Conservation (phyloP, 2,329 filamentous ascomycete genomes). For the Cryphonectria nitschkei region DNA sequence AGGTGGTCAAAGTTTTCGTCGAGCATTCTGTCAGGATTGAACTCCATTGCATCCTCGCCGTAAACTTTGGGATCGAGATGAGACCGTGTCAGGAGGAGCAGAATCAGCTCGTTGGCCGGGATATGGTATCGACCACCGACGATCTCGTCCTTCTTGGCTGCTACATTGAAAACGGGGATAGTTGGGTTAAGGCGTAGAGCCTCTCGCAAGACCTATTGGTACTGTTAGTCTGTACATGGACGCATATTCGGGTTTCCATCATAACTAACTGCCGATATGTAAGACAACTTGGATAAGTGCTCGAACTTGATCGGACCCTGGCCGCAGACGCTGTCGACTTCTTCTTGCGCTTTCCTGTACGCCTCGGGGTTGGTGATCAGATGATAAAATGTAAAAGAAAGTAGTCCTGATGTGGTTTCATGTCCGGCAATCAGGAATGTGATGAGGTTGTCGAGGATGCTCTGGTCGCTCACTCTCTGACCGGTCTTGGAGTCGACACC, state of each 20-base stretch:
- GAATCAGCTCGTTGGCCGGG: conserved; percentile 23
- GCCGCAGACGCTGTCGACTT: conserved; percentile 30
- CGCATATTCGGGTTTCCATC: background rate
- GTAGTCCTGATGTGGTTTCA: conserved; percentile 29
- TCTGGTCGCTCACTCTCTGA: conserved; percentile 30
- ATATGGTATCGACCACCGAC: background rate
- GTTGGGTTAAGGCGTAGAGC: background rate
- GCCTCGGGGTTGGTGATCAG: conserved; percentile 29
- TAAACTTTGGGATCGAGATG: conserved; percentile 29
- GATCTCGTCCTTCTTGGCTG: background rate
- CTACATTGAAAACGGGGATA: background rate
- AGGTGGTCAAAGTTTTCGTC: conserved; percentile 28
- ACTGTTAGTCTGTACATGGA: background rate
- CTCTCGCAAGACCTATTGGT: background rate
- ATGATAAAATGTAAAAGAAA: conserved; percentile 29
- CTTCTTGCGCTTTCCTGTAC: conserved; percentile 29
- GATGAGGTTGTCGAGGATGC: conserved; percentile 28
- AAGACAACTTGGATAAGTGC: conserved; percentile 29
- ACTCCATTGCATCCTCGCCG: conserved; percentile 30
- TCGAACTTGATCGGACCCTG: conserved; percentile 23
- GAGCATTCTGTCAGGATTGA: conserved; percentile 30
- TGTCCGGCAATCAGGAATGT: conserved; percentile 32
- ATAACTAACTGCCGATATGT: background rate
- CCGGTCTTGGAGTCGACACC: conserved; percentile 29
- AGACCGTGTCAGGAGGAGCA: conserved; percentile 25